phyloP scores from a whole-genome alignment of 1,284 basidiomycete genomes.

The Heterobasidion occidentale region DNA sequence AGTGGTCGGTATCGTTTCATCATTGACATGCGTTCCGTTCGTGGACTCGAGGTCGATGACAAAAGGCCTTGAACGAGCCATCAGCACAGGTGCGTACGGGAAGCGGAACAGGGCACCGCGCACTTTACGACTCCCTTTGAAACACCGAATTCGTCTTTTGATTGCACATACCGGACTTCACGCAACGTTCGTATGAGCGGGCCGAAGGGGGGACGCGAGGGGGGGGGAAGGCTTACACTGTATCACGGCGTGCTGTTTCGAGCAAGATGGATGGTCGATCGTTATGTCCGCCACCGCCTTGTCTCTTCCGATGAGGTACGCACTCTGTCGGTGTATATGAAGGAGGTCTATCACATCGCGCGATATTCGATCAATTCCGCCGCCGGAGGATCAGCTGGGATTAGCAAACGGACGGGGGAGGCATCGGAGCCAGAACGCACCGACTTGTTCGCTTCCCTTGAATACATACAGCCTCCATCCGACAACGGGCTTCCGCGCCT shows the following conservation, averaged over 20 bases:
- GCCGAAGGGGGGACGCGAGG: conserved; percentile 4
- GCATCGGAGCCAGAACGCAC: conserved; percentile 38
- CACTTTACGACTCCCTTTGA: conserved; percentile 76
- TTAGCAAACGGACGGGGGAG: background rate
- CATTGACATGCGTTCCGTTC: conserved; percentile 92
- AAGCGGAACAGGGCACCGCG: background rate
- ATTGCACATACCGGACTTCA: conserved; percentile 72
- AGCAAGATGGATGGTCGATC: conserved; percentile 93
- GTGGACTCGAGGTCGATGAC: conserved; percentile 97
- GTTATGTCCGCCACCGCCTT: conserved; percentile 83
- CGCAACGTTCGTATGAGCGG: conserved; percentile 2
- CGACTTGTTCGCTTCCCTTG: conserved; percentile 88
- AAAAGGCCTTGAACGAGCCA: conserved; percentile 60
- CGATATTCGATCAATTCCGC: background rate
- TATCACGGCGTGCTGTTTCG: conserved; percentile 96
- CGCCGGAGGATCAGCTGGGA: no score
- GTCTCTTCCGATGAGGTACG: conserved; percentile 91
- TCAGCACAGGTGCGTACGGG: conserved; percentile 5
- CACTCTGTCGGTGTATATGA: conserved; percentile 89
- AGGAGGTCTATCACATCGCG: conserved; percentile 57
- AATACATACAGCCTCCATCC: conserved; percentile 97
- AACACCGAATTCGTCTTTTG: conserved; percentile 85
- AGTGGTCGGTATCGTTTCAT: conserved; percentile 74
- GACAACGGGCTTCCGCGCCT: conserved; percentile 85
- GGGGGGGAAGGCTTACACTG: conserved; percentile 58